Conservation (phyloP, 345 rosid species). For the Aquilaria sinensis region DNA sequence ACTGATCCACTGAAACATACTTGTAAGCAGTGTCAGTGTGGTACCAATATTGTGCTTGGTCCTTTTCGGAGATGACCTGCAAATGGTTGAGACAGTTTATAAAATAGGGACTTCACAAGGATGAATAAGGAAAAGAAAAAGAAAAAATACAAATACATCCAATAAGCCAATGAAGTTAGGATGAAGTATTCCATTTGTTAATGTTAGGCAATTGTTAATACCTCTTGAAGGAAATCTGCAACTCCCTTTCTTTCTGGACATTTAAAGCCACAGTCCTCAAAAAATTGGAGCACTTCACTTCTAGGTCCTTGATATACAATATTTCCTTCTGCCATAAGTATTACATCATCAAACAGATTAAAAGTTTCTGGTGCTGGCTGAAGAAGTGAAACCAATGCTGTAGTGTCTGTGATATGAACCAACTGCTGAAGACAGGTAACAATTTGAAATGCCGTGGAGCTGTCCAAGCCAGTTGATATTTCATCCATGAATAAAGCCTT, state of each 20-base stretch:
- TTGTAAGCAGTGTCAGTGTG: constrained; percentile 21
- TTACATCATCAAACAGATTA: constrained; percentile 49
- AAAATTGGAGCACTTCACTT: constrained; percentile 30
- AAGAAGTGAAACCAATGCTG: constrained; percentile 52
- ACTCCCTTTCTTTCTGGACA: constrained; percentile 49
- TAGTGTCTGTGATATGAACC: constrained; percentile 32
- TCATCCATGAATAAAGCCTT: constrained; percentile 55
- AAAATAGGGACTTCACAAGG: neutral
- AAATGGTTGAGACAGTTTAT: neutral
- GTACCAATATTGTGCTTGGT: constrained; percentile 45
- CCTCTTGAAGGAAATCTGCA: constrained; percentile 57
- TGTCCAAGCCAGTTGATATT: constrained; percentile 57
- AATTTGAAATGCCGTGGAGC: constrained; percentile 55
- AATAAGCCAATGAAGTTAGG: neutral
- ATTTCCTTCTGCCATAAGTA: constrained; percentile 51
- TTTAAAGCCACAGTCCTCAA: constrained; percentile 47
- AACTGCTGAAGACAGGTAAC: constrained; percentile 42
- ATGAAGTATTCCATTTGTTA: neutral
- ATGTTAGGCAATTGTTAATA: neutral
- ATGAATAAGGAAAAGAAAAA: neutral
- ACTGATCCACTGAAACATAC: constrained; percentile 30
- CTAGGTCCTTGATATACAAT: constrained; percentile 48
- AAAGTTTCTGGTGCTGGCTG: constrained; percentile 61
- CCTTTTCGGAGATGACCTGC: constrained; percentile 43
- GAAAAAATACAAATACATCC: neutral